A percentile compares a stretch with the other conserved stretches of the same genome.
phyloP scores from a whole-genome alignment of 805 yeast species.

The Wickerhamomyces chambardii region DNA sequence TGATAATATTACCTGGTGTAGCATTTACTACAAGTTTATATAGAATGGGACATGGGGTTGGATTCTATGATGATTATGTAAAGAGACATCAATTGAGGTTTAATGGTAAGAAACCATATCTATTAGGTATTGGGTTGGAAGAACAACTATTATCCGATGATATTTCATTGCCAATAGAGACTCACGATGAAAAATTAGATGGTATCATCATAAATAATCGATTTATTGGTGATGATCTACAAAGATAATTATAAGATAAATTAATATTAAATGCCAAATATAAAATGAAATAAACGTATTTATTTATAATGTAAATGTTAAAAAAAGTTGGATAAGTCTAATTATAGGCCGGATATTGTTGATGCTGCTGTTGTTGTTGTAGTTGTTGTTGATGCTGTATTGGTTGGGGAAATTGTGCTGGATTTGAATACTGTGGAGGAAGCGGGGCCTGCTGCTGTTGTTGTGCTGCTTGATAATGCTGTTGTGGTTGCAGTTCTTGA shows the following conservation, averaged over 20 bases:
- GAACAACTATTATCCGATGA: constrained; percentile 44
- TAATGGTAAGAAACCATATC: constrained; percentile 22
- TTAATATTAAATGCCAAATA: too few relatives aligned
- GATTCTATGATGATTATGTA: constrained; percentile 79
- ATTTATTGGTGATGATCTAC: constrained; percentile 3
- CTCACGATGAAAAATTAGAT: constrained; percentile 57
- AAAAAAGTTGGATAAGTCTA: too few relatives aligned
- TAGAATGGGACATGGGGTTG: constrained; percentile 89
- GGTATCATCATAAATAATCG: constrained; percentile 35
- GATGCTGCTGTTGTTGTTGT: too few relatives aligned
- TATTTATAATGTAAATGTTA: too few relatives aligned
- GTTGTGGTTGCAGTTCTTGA: neutral
- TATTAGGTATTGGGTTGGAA: constrained; percentile 57
- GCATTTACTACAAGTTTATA: constrained; percentile 45
- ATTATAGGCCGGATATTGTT: too few relatives aligned
- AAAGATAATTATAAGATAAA: too few relatives aligned
- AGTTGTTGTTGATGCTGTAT: neutral
- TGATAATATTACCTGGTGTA: constrained; percentile 79
- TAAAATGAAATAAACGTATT: too few relatives aligned
- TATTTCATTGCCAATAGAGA: constrained; percentile 35
- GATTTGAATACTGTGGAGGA: too few relatives aligned
- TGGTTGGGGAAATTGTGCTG: too few relatives aligned
- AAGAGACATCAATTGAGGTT: constrained; percentile 28
- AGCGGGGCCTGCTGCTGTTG: too few relatives aligned
- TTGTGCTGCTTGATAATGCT: neutral